Evolutionary conservation across 495 filamentous ascomycete species (phyloP), one percentile per base, ranked within the genome.

Genomic region (Achaetomiella virescens): DNA sequence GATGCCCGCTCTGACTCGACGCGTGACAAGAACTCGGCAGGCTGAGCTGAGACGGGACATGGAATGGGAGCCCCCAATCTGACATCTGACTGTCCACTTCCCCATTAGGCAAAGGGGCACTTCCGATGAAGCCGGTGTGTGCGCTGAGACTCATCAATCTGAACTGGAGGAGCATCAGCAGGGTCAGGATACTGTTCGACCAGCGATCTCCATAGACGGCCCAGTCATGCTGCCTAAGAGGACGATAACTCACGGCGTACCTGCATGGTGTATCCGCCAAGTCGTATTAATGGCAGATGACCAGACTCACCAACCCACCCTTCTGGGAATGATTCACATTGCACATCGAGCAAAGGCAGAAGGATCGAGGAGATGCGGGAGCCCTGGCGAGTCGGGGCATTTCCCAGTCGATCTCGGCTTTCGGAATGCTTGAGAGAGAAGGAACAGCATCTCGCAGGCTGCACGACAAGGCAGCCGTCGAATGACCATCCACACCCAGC

Each of bases 201-300:
- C 29, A 38, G 36, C 36, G 54, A 43, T 31, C 38, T 41, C 12
- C 14, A 6, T 11, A 37, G 35, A 8, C 35, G 20, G 54, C 14
- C 46, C 17, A 35, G 37, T 48, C 17, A 49, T 49, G 4, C 12
- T 38, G 38, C n/a, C 37, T 17, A 18, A 37, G 9, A 27, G 17
- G 35, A 43, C 24, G 41, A 52, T 17, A 41, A 24, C 47, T 42
- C 53, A 48, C 47, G 43, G 44, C 37, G 58, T 61, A 56, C 58
- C 58, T 61, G 58, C 58, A 57, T 52, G 46, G 46, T 60, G 46
- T 33, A 18, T 46, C 37, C 33, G 50, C 57, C 50, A 54, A 54
- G 50, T 17, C 45, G 36, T 38, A 38, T 38, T 17, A 33, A 25
- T n/a, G 35, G 38, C 52, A 56, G 52, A 52, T 61, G 52, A 61